Evolutionary conservation across 2,329 filamentous ascomycete species (phyloP), one percentile per base, ranked within the genome.

Genomic region (Ascochyta rabiei): DNA sequence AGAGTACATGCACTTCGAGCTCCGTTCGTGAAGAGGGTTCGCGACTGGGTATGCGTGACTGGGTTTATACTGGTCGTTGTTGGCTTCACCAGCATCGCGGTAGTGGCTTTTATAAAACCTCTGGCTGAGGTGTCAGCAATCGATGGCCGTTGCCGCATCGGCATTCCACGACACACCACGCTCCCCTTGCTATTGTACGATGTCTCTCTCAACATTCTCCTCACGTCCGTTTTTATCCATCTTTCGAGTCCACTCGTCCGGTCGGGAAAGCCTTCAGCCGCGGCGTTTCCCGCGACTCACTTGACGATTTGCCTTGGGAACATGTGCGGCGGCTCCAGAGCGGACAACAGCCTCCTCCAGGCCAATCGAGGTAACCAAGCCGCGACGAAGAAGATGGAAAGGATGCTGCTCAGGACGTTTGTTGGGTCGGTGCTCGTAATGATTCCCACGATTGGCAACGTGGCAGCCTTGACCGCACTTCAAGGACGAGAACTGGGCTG

Each of bases 191-290:
- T 79, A 6, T 54, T 63, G 7, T 77, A 72, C 57, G 76, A 79
- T 48, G 61, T 76, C 13, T 9, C 67, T 24, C 70, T 78, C 61
- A 78, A 77, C 40, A 47, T 72, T 7, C 61, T 67, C n/a, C 65
- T 79, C n/a, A 79, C 77, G 1, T 62, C 57, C 2, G 63, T 74
- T 5, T 79, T 79, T 44, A 53, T 77, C 38, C 68, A 70, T 26
- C 69, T 77, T 4, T 57, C 78, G 1, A 61, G 64, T 15, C 75
- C 72, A 0, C 44, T 73, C 19, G 47, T 73, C n/a, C 57, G 57
- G 2, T 67, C 64, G 9, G 43, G 61, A 2, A 59, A 28, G 6
- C 37, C 55, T 3, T 21, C 48, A 0, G 48, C 4, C 7, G 46
- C 21, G 19, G 23, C 30, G 2, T 50, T 62, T 15, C 53, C 60